A percentile compares a stretch with the other conserved stretches of the same genome.
phyloP scores from a whole-genome alignment of 2,329 filamentous ascomycete species.

The Aspergillus clavatus region DNA sequence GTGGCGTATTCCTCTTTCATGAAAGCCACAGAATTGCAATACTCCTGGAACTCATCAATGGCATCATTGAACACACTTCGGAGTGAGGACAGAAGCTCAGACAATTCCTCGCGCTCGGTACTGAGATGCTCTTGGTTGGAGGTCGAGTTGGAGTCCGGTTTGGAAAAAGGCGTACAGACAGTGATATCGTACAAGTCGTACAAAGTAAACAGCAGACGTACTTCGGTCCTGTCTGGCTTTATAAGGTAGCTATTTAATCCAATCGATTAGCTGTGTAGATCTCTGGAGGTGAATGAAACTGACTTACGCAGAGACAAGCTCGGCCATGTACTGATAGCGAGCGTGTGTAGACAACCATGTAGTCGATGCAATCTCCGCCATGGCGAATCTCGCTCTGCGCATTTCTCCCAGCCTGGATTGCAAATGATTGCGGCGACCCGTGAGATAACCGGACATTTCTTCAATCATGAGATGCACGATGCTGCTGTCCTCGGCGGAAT shows the following conservation, averaged over 20 bases:
- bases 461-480: conserved; percentile 8
- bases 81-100: conserved; percentile 11
- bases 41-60: conserved; percentile 18
- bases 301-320: conserved; percentile 19
- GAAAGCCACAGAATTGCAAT: conserved; percentile 10
- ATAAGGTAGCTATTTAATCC: conserved; percentile 14
- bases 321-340: conserved; percentile 16
- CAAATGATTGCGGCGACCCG: conserved; percentile 13
- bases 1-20: conserved; percentile 14
- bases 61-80: conserved; percentile 18
- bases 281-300: not conserved
- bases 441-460: conserved; percentile 13
- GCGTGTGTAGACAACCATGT: conserved; percentile 2
- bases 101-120: conserved; percentile 11
- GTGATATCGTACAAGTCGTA: conserved; percentile 24
- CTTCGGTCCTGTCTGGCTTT: conserved; percentile 18
- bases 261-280: not conserved
- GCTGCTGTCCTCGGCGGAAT: conserved; percentile 9
- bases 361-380: conserved; percentile 9
- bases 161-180: conserved; percentile 21
- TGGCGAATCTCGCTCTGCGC: conserved; percentile 3
- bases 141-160: conserved; percentile 15
- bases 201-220: conserved; percentile 18
- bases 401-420: conserved; percentile 8
- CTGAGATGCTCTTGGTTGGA: conserved; percentile 5